These are phyloP conservation scores for Cantharellus anzutake DNA, from an alignment of 768 basidiomycete species.

Conservation along the genomic window DNA sequence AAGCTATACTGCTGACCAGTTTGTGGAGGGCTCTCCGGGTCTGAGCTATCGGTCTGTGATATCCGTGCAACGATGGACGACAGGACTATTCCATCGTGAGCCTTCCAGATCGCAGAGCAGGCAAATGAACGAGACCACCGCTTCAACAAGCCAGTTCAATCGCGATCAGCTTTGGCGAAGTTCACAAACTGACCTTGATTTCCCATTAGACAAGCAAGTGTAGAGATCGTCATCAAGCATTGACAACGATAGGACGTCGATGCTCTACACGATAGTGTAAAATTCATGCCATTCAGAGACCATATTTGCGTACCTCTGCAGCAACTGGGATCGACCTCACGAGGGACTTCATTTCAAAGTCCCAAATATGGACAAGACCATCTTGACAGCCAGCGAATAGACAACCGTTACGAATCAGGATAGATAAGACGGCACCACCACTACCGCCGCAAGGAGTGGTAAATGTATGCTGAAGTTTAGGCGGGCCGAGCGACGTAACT, in stretches of 20 bases:
- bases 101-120: slow-evolving; percentile 65
- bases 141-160: slow-evolving; percentile 18
- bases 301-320: slow-evolving; percentile 36
- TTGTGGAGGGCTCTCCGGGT: neutral
- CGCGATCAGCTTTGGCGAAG: too few relatives aligned
- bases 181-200: slow-evolving; percentile 34
- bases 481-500: neutral
- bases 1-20: slow-evolving; percentile 19
- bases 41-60: neutral
- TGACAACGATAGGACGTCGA: slow-evolving; percentile 69
- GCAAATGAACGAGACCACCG: slow-evolving; percentile 75
- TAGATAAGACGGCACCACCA: slow-evolving; percentile 34
- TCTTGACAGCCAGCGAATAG: slow-evolving; percentile 90
- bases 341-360: slow-evolving; percentile 73
- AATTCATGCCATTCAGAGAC: neutral
- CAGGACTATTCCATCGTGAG: slow-evolving; percentile 64
- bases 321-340: slow-evolving; percentile 66
- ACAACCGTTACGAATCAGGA: slow-evolving; percentile 55
- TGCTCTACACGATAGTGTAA: slow-evolving; percentile 25
- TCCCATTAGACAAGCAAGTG: slow-evolving; percentile 35
- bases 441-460: slow-evolving; percentile 50
- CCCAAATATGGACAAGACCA: slow-evolving; percentile 79
- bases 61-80: slow-evolving; percentile 37
- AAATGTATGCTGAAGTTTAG: slow-evolving; percentile 37
- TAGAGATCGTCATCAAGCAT: slow-evolving; percentile 38